phyloP scores from a whole-genome alignment of 2,329 filamentous ascomycete species.

The Pyricularia grisea region DNA sequence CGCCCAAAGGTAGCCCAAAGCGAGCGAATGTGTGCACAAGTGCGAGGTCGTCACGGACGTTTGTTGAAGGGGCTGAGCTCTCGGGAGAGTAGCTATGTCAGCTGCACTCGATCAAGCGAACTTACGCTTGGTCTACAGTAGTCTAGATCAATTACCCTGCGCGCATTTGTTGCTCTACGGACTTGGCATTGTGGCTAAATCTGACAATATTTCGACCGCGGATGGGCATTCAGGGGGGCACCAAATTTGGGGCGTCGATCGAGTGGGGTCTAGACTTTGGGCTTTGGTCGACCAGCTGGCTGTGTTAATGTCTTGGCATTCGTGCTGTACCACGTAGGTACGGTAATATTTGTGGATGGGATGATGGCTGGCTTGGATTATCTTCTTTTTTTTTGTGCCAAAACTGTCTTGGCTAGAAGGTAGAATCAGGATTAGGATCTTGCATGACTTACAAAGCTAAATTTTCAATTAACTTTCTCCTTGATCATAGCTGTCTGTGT shows the following conservation, averaged over 20 bases:
- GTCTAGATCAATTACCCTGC: not conserved
- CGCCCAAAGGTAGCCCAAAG: not conserved
- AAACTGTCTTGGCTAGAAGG: no score
- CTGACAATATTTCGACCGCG: not conserved
- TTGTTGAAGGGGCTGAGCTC: not conserved
- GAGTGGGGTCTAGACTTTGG: not conserved
- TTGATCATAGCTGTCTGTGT: no score
- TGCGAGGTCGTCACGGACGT: not conserved
- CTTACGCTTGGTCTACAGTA: not conserved
- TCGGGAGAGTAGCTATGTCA: not conserved
- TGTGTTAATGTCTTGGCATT: not conserved
- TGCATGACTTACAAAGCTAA: no score
- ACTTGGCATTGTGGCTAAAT: not conserved
- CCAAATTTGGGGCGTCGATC: not conserved
- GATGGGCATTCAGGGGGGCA: not conserved
- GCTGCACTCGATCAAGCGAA: not conserved
- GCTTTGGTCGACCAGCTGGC: not conserved
- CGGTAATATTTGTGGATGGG: not conserved
- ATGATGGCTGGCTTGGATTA: no score
- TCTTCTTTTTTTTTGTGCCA: no score
- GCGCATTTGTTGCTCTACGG: not conserved
- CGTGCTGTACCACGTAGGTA: not conserved
- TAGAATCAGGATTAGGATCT: no score
- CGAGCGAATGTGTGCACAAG: not conserved
- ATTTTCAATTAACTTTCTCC: no score